phyloP scores from a whole-genome alignment of 345 rosid species.

The Camelina neglecta region DNA sequence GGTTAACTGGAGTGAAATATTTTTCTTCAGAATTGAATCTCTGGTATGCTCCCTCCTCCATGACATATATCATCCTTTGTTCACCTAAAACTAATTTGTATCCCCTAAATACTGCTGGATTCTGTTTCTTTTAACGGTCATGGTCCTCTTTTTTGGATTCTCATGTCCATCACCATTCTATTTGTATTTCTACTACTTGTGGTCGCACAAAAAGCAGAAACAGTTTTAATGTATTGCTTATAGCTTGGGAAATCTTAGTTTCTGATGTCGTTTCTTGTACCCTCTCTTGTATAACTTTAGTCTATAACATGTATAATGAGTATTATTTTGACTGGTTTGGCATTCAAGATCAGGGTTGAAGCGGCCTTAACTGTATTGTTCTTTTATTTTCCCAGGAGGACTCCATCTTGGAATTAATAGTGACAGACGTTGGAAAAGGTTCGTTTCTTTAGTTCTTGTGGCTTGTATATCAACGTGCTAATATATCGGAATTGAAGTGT shows the following conservation, averaged over 20 bases:
- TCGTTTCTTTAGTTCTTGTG: slow-evolving; percentile 21
- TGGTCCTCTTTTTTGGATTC: slow-evolving; percentile 17
- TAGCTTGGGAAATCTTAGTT: slow-evolving; percentile 29
- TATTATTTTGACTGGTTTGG: slow-evolving; percentile 13
- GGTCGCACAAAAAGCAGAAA: slow-evolving; percentile 22
- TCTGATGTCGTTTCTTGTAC: slow-evolving; percentile 28
- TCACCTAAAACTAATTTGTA: slow-evolving; percentile 7
- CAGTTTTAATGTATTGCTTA: slow-evolving; percentile 6
- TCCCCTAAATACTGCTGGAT: slow-evolving; percentile 7
- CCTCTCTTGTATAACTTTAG: slow-evolving; percentile 22
- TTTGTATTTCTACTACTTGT: slow-evolving; percentile 5
- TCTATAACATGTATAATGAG: slow-evolving; percentile 1
- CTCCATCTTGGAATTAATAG: slow-evolving; percentile 64
- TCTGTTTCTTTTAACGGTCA: slow-evolving; percentile 4
- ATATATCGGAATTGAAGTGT: slow-evolving; percentile 6
- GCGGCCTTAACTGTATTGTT: slow-evolving; percentile 2
- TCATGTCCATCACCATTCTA: slow-evolving; percentile 23
- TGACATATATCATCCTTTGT: slow-evolving; percentile 22
- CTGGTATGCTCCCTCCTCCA: slow-evolving; percentile 52
- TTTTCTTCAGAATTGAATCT: slow-evolving; percentile 86
- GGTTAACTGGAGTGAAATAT: slow-evolving; percentile 83
- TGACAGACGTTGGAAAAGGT: slow-evolving; percentile 83
- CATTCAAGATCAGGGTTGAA: slow-evolving; percentile 31
- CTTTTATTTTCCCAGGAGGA: slow-evolving; percentile 59
- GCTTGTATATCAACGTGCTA: slow-evolving; percentile 1